Conservation (phyloP, 2,329 filamentous ascomycete genomes). For the Penicillium crustosum region DNA sequence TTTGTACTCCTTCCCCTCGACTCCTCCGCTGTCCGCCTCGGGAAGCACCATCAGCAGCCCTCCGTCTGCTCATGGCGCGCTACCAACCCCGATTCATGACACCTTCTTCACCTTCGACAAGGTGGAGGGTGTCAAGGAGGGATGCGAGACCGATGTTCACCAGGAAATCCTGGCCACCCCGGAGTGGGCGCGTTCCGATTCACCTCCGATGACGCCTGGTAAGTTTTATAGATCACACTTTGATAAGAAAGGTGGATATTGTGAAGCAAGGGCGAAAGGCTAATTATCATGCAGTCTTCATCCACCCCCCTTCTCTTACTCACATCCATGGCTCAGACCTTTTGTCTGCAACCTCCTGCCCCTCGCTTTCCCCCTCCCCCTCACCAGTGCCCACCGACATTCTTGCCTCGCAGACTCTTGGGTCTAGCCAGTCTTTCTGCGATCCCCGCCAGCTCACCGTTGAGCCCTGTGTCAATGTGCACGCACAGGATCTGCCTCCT, state of each 20-base stretch:
- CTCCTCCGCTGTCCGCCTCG: constrained; percentile 80
- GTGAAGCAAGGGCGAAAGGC: constrained; percentile 21
- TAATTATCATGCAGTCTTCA: constrained; percentile 55
- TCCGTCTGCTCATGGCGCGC: constrained; percentile 68
- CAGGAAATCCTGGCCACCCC: constrained; percentile 70
- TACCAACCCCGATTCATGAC: constrained; percentile 80
- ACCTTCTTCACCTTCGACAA: constrained; percentile 72
- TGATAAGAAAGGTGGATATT: constrained; percentile 3
- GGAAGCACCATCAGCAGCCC: constrained; percentile 86
- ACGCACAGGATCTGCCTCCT: constrained; percentile 62
- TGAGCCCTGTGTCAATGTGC: constrained; percentile 47
- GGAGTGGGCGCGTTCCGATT: constrained; percentile 75
- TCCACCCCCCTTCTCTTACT: constrained; percentile 66
- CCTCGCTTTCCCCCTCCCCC: constrained; percentile 83
- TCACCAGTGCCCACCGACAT: constrained; percentile 71
- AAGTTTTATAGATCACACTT: constrained; percentile 47
- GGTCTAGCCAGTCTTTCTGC: constrained; percentile 69
- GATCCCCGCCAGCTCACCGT: constrained; percentile 89
- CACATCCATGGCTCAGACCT: constrained; percentile 64
- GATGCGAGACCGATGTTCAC: constrained; percentile 67
- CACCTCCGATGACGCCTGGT: constrained; percentile 89
- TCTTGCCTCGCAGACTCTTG: constrained; percentile 67
- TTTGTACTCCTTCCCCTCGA: constrained; percentile 73
- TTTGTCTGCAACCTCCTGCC: constrained; percentile 69
- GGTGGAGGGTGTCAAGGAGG: constrained; percentile 67